Conservation (phyloP, 1,284 basidiomycete species). For the Vanrija sp. region DNA sequence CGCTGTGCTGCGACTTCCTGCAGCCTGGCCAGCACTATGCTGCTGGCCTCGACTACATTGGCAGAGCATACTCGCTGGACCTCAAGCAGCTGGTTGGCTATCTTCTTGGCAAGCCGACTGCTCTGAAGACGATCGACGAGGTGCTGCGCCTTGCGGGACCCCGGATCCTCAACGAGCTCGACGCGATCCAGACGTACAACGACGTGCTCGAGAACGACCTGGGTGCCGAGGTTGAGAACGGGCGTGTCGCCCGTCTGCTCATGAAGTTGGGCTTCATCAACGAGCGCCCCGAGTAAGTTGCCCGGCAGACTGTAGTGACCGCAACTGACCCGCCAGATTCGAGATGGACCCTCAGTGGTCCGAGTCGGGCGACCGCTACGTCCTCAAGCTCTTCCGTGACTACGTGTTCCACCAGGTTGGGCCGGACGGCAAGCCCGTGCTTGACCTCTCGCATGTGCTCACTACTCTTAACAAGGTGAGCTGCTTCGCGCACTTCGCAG, state of each 20-base stretch:
- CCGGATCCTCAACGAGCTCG: constrained; percentile 72
- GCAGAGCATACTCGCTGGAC: constrained; percentile 71
- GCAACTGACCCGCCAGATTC: constrained; percentile 61
- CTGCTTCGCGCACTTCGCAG: neutral
- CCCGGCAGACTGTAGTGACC: too few species aligned
- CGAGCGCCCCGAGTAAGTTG: constrained; percentile 86
- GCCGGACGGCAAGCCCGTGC: constrained; percentile 79
- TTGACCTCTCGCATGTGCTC: constrained; percentile 88
- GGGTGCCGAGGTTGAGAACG: constrained; percentile 91
- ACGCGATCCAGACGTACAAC: constrained; percentile 72
- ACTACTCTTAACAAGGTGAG: constrained; percentile 81
- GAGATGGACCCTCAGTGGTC: constrained; percentile 94
- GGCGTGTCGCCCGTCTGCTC: constrained; percentile 81
- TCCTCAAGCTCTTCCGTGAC: constrained; percentile 96
- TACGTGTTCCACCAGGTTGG: constrained; percentile 98
- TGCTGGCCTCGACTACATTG: constrained; percentile 73
- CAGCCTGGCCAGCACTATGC: constrained; percentile 52
- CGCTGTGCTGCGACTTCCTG: constrained; percentile 62
- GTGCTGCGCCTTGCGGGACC: constrained; percentile 74
- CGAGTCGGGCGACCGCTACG: constrained; percentile 96
- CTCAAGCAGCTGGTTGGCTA: constrained; percentile 75
- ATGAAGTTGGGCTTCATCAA: constrained; percentile 98
- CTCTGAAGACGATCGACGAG: constrained; percentile 67
- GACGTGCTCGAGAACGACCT: constrained; percentile 83
- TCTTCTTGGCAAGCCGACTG: constrained; percentile 68